A percentile compares a stretch with the other conserved stretches of the same genome.
These are phyloP conservation scores for Encephalitozoon cuniculi DNA, from an alignment of 371 early-diverging fungal genomes.

Conservation along the genomic window DNA sequence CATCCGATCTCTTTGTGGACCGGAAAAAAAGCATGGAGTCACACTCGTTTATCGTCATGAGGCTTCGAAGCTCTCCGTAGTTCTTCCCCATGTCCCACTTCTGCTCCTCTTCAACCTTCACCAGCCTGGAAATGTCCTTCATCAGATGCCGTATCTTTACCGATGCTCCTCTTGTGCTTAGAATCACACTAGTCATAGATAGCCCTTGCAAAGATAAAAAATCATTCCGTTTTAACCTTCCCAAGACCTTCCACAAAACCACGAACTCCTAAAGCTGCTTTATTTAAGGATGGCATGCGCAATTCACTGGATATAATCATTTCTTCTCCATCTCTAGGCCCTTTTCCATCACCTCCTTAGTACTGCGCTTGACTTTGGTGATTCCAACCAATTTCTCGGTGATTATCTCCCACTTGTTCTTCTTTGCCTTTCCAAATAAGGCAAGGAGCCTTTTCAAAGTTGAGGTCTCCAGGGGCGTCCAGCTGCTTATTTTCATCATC, in stretches of 20 bases:
- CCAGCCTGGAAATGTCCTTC: slow-evolving; percentile 32
- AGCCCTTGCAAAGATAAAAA: neutral
- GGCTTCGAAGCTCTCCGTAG: neutral
- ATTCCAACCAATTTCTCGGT: slow-evolving; percentile 14
- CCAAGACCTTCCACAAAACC: neutral
- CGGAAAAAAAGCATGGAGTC: slow-evolving; percentile 39
- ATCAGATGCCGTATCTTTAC: slow-evolving; percentile 12
- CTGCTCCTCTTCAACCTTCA: slow-evolving; percentile 34
- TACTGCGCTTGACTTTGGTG: slow-evolving; percentile 10
- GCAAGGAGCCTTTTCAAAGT: slow-evolving; percentile 31
- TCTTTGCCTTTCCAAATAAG: slow-evolving; percentile 25
- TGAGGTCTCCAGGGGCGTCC: slow-evolving; percentile 40
- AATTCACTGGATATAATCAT: neutral
- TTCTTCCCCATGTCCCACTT: slow-evolving; percentile 36
- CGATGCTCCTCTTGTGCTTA: slow-evolving; percentile 31
- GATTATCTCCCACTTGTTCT: slow-evolving; percentile 47
- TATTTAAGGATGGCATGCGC: neutral
- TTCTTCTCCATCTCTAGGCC: neutral
- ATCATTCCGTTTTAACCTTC: neutral
- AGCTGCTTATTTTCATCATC: slow-evolving; percentile 38
- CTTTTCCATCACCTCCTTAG: slow-evolving; percentile 29
- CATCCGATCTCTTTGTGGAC: slow-evolving; percentile 31
- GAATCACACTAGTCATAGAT: slow-evolving; percentile 34
- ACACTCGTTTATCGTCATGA: slow-evolving; percentile 45
- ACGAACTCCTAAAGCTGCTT: neutral